These are phyloP conservation scores for Kodamaea neixiangensis DNA, from an alignment of 805 yeast species.

Conservation along the genomic window DNA sequence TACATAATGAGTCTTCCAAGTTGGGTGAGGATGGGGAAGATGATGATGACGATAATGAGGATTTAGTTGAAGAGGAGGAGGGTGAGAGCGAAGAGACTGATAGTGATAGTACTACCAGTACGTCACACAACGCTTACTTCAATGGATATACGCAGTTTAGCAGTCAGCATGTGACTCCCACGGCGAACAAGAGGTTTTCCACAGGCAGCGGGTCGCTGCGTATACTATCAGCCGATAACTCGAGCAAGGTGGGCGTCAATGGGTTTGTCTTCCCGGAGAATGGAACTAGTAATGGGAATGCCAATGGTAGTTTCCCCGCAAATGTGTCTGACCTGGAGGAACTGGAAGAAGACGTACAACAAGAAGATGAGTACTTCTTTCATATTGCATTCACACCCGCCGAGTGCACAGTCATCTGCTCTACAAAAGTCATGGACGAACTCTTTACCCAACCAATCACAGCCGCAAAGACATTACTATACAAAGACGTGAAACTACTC, in stretches of 20 bases:
- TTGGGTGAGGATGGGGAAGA: slow-evolving; percentile 12
- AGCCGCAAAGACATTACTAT: slow-evolving; percentile 31
- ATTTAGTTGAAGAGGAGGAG: slow-evolving; percentile 7
- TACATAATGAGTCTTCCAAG: slow-evolving; percentile 37
- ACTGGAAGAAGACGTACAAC: slow-evolving; percentile 15
- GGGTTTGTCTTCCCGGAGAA: slow-evolving; percentile 5
- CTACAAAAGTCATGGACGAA: slow-evolving; percentile 36
- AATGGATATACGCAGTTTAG: neutral
- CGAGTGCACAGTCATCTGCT: slow-evolving; percentile 64
- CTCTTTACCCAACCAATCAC: slow-evolving; percentile 44
- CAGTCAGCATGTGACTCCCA: slow-evolving; percentile 1
- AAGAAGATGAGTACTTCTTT: slow-evolving; percentile 45
- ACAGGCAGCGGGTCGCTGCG: slow-evolving; percentile 7
- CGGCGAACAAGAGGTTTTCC: slow-evolving; percentile 5
- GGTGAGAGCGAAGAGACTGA: slow-evolving; percentile 20
- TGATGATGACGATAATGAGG: slow-evolving; percentile 13
- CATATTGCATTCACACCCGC: slow-evolving; percentile 62
- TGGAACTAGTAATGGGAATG: slow-evolving; percentile 10
- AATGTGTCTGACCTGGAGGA: slow-evolving; percentile 7
- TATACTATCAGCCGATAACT: slow-evolving; percentile 24
- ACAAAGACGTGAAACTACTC: slow-evolving; percentile 40
- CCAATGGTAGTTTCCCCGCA: neutral
- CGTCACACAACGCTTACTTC: slow-evolving; percentile 1
- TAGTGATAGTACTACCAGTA: slow-evolving; percentile 11
- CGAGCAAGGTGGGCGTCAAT: slow-evolving; percentile 24